Conservation (phyloP, 1,139 yeast species). For the Hanseniaspora sp. region DNA sequence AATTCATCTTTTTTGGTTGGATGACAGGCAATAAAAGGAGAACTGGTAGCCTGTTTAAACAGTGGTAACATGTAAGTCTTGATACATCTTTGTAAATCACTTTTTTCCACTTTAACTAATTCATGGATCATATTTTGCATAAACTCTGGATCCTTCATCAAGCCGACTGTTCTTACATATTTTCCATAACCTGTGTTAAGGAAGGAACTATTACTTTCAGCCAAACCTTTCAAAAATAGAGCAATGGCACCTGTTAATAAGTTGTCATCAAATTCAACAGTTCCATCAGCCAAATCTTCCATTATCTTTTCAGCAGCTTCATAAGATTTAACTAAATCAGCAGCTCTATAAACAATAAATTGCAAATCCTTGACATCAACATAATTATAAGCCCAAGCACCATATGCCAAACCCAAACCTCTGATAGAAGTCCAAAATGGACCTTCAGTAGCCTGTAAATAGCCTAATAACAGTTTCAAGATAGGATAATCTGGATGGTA, state of each 20-base stretch:
- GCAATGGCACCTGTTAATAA: conserved; percentile 65
- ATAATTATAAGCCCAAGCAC: conserved; percentile 52
- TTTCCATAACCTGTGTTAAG: conserved; percentile 56
- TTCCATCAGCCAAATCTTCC: conserved; percentile 47
- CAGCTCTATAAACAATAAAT: conserved; percentile 67
- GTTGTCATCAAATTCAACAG: conserved; percentile 42
- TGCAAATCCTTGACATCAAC: conserved; percentile 58
- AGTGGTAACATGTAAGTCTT: conserved; percentile 50
- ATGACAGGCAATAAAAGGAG: conserved; percentile 63
- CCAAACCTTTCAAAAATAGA: conserved; percentile 58
- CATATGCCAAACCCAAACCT: conserved; percentile 92
- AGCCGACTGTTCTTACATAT: conserved; percentile 54
- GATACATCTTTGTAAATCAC: conserved; percentile 47
- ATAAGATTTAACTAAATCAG: conserved; percentile 70
- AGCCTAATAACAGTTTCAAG: conserved; percentile 63
- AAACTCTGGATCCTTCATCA: conserved; percentile 59
- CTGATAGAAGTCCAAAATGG: conserved; percentile 95
- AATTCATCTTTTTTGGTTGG: conserved; percentile 48
- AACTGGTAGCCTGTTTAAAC: conserved; percentile 46
- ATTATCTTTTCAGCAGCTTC: conserved; percentile 57
- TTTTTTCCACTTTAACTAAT: conserved; percentile 42
- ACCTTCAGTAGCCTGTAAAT: conserved; percentile 82
- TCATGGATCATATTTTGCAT: conserved; percentile 39
- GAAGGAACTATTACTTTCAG: conserved; percentile 50
- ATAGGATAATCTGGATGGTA: conserved; percentile 57